These are phyloP conservation scores for Backusella psychrophila DNA, from an alignment of 192 early-diverging fungal species.

Conservation along the genomic window DNA sequence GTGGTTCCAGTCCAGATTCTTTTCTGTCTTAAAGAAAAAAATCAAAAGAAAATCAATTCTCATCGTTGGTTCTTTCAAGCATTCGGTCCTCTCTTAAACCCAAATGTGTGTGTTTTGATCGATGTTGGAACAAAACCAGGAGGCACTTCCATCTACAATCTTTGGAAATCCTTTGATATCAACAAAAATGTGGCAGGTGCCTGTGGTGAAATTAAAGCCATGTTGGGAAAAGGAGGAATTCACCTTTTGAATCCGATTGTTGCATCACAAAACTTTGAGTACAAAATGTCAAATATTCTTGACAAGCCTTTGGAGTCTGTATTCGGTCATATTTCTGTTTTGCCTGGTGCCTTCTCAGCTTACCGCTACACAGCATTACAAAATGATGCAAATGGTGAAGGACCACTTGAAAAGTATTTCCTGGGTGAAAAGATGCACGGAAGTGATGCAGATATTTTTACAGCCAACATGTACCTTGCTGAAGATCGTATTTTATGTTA, in stretches of 20 bases:
- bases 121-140: conserved; percentile 85
- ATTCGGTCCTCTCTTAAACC: conserved; percentile 56
- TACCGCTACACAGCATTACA: conserved; percentile 74
- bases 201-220: conserved; percentile 83
- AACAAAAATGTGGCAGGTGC: conserved; percentile 74
- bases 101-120: conserved; percentile 58
- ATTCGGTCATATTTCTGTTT: conserved; percentile 94
- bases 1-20: conserved; percentile 70
- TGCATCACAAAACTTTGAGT: conserved; percentile 83
- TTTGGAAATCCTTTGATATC: conserved; percentile 80
- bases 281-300: conserved; percentile 72
- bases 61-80: conserved; percentile 66
- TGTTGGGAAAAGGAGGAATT: conserved; percentile 52
- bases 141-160: conserved; percentile 63
- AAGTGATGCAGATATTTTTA: conserved; percentile 57
- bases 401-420: conserved; percentile 74
- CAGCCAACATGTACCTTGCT: conserved; percentile 66
- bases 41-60: conserved; percentile 65
- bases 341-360: conserved; percentile 87
- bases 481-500: conserved; percentile 80
- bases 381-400: conserved; percentile 50
- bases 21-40: conserved; percentile 81
- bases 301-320: conserved; percentile 84
- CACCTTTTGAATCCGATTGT: conserved; percentile 73
- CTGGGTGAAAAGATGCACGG: conserved; percentile 68